Conservation (phyloP, 1,284 basidiomycete genomes). For the Baeospora myosura region DNA sequence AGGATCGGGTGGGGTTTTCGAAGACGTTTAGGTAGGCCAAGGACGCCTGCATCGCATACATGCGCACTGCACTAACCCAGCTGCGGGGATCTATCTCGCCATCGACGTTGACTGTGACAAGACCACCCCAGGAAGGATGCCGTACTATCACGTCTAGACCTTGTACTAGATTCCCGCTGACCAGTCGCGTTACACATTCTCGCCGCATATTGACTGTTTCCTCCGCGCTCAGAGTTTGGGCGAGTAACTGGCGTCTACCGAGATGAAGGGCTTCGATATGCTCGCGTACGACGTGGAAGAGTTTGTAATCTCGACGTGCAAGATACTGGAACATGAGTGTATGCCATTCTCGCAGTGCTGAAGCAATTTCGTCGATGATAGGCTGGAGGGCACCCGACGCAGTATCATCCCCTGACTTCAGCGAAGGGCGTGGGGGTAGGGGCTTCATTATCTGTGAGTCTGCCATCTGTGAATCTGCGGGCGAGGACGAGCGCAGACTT, state of each 20-base stretch:
- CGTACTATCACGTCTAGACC: conserved; percentile 92
- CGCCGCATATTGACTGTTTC: conserved; percentile 79
- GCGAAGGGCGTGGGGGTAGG: conserved; percentile 84
- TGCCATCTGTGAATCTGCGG: conserved; percentile 54
- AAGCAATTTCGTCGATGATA: conserved; percentile 95
- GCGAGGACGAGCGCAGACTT: conserved; percentile 60
- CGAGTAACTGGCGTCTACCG: conserved; percentile 83
- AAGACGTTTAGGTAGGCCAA: conserved; percentile 74
- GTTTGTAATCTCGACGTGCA: conserved; percentile 79
- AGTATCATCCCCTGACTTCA: conserved; percentile 91
- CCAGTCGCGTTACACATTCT: conserved; percentile 84
- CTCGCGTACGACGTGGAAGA: conserved; percentile 81
- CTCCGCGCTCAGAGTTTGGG: conserved; percentile 82
- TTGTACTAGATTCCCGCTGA: conserved; percentile 87
- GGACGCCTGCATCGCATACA: conserved; percentile 82
- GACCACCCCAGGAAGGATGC: conserved; percentile 84
- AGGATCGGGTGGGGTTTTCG: conserved; percentile 31
- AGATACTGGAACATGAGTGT: conserved; percentile 89
- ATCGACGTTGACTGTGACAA: conserved; percentile 81
- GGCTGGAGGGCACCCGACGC: conserved; percentile 77
- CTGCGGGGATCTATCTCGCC: conserved; percentile 67
- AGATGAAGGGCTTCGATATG: conserved; percentile 90
- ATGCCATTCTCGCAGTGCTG: conserved; percentile 93
- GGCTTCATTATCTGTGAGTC: conserved; percentile 68
- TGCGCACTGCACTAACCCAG: conserved; percentile 81